Percentiles rank a stretch among this genome's conserved stretches.
phyloP scores from a whole-genome alignment of 805 yeast species.

The Priceomyces medius region DNA sequence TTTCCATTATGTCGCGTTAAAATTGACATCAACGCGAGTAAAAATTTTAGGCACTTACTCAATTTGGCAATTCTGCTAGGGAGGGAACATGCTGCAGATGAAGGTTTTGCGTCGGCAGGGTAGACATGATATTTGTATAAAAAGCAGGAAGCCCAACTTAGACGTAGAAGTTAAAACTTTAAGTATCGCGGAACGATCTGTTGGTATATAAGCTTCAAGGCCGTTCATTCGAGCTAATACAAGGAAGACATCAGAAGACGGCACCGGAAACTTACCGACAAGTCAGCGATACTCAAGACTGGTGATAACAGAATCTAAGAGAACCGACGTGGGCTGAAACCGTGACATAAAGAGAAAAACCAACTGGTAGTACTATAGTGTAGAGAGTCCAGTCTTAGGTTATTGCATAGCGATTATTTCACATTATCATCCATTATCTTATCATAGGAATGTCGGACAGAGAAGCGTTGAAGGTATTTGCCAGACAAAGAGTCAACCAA shows the following conservation, averaged over 20 bases:
- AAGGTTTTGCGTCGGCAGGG: no score
- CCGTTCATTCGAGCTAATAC: no score
- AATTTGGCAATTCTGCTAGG: conserved; percentile 1
- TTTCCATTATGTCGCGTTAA: conserved; percentile 1
- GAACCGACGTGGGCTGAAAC: conserved; percentile 1
- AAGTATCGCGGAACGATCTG: no score
- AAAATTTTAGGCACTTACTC: neutral
- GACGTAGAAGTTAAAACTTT: no score
- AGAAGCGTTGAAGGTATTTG: conserved; percentile 53
- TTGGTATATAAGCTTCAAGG: no score
- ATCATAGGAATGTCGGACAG: conserved; percentile 28
- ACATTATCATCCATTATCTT: no score
- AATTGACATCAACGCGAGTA: conserved; percentile 4
- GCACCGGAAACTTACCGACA: no score
- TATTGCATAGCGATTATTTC: no score
- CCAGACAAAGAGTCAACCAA: conserved; percentile 53
- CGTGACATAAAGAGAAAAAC: neutral
- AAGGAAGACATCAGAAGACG: no score
- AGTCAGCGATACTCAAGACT: neutral
- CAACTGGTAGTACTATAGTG: neutral
- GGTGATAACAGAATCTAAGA: neutral
- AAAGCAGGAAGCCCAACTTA: neutral
- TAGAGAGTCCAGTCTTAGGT: no score
- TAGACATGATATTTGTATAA: neutral
- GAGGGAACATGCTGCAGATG: no score